Evolutionary conservation across 306 rosid species (phyloP).

Genomic region (Trifolium fragiferum): DNA sequence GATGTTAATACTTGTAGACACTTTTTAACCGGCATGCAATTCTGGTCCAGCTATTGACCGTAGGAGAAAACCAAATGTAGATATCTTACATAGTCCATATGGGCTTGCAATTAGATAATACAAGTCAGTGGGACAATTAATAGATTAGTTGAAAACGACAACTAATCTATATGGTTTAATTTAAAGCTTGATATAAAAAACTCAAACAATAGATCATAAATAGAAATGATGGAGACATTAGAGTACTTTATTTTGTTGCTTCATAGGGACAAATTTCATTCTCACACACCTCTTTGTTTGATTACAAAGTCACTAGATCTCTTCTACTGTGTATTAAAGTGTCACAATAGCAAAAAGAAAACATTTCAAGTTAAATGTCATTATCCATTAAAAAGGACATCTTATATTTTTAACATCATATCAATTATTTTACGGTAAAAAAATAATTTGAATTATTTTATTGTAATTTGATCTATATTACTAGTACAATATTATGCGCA

Average conservation of each 20-base stretch:
- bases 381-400: too few species aligned
- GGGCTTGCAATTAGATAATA: constrained; percentile 13
- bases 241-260: constrained; percentile 39
- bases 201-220: constrained; percentile 14
- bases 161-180: constrained; percentile 13
- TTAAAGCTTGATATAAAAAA: neutral
- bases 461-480: neutral
- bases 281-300: constrained; percentile 22
- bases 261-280: constrained; percentile 40
- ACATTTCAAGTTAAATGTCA: neutral
- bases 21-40: too few species aligned
- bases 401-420: neutral
- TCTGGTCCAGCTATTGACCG: neutral
- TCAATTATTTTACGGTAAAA: too few species aligned
- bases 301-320: constrained; percentile 35
- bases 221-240: constrained; percentile 41
- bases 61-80: constrained; percentile 23
- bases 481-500: neutral
- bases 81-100: constrained; percentile 12
- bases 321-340: neutral
- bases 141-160: constrained; percentile 22
- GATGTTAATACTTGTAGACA: too few species aligned
- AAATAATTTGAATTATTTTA: neutral
- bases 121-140: constrained; percentile 11
- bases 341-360: neutral